phyloP scores from a whole-genome alignment of 2,329 filamentous ascomycete species.

The Cytospora paraplurivora region DNA sequence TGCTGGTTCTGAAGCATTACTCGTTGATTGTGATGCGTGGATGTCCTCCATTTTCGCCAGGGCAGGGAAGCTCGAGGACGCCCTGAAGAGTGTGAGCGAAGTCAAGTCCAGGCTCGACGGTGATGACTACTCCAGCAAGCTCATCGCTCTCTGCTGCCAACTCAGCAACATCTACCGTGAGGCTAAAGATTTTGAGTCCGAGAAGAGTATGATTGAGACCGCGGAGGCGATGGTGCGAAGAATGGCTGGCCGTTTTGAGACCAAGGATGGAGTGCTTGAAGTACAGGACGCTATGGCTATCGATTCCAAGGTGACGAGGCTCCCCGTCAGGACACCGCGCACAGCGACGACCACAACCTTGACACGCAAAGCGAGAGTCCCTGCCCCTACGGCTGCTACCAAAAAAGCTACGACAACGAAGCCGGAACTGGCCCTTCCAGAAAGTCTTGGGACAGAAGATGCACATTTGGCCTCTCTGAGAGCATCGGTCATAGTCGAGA shows the following conservation, averaged over 20 bases:
- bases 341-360: slow-evolving; percentile 34
- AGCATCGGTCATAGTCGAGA: slow-evolving; percentile 45
- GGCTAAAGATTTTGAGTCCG: slow-evolving; percentile 48
- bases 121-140: slow-evolving; percentile 47
- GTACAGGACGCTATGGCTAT: slow-evolving; percentile 36
- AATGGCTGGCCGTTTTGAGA: slow-evolving; percentile 32
- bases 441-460: slow-evolving; percentile 34
- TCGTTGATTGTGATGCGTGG: slow-evolving; percentile 57
- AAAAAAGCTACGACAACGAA: slow-evolving; percentile 28
- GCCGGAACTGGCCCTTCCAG: slow-evolving; percentile 31
- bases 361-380: slow-evolving; percentile 34
- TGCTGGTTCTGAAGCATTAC: slow-evolving; percentile 63
- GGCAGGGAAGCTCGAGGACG: slow-evolving; percentile 61
- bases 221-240: slow-evolving; percentile 52
- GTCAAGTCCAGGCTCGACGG: slow-evolving; percentile 54
- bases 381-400: slow-evolving; percentile 27
- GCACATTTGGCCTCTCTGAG: slow-evolving; percentile 41
- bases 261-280: neutral
- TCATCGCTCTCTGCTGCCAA: slow-evolving; percentile 54
- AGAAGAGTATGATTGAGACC: slow-evolving; percentile 46
- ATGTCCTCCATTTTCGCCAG: slow-evolving; percentile 57
- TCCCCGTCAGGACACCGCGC: slow-evolving; percentile 37
- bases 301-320: slow-evolving; percentile 40
- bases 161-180: slow-evolving; percentile 59
- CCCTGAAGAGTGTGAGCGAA: slow-evolving; percentile 56